A percentile compares a stretch with the other conserved stretches of the same genome.
Conservation (phyloP, 192 early-diverging fungal genomes). For the Allomyces macrogynus region DNA sequence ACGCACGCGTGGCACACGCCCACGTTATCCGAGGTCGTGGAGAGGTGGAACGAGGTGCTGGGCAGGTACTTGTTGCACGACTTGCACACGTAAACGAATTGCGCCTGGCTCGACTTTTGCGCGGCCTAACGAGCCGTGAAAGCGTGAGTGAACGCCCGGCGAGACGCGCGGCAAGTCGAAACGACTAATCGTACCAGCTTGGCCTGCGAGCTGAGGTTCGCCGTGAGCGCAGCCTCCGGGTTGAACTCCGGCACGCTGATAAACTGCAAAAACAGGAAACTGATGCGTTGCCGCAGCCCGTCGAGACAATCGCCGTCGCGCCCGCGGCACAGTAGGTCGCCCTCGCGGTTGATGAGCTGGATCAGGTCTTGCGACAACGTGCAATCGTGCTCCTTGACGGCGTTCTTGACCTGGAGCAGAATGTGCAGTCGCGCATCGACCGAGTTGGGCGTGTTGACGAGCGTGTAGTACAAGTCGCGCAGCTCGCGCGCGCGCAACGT, state of each 20-base stretch:
- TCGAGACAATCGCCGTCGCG: constrained; percentile 25
- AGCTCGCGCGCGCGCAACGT: constrained; percentile 37
- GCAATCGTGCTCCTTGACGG: constrained; percentile 43
- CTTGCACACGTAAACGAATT: constrained; percentile 31
- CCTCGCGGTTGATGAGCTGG: constrained; percentile 36
- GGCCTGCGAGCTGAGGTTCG: constrained; percentile 13
- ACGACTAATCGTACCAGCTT: constrained; percentile 12
- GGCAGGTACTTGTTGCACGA: constrained; percentile 31
- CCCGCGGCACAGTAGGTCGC: constrained; percentile 31
- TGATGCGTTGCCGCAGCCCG: constrained; percentile 29
- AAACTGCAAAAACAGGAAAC: constrained; percentile 34
- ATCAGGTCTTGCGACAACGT: constrained; percentile 32
- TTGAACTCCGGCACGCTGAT: constrained; percentile 40
- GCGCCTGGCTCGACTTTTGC: background rate
- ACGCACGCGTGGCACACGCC: constrained; percentile 33
- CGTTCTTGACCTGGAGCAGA: constrained; percentile 39
- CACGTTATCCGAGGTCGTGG: constrained; percentile 27
- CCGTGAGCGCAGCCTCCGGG: constrained; percentile 14
- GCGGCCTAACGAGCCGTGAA: background rate
- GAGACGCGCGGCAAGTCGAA: background rate
- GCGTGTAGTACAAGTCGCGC: constrained; percentile 32
- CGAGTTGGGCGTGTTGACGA: constrained; percentile 20
- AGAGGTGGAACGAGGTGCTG: constrained; percentile 38
- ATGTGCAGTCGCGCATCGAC: constrained; percentile 37
- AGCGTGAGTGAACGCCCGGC: too few species aligned